Base-by-base conservation (phyloP, 2,329 filamentous ascomycete species). In the Aspergillus hortae region DNA sequence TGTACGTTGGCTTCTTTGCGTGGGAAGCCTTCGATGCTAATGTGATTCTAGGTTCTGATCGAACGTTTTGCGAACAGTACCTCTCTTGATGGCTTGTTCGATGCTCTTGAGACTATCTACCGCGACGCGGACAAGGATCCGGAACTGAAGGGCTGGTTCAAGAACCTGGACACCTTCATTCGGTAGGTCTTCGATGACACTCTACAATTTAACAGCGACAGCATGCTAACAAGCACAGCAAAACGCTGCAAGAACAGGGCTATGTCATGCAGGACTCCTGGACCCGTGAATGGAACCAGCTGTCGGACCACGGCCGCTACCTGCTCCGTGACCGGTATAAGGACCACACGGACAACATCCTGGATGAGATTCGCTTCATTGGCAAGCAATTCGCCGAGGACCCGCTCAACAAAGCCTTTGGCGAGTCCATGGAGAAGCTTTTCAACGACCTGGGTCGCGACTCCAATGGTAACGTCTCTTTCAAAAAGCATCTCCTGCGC, bases 41-140 rank as follows among this genome's bases (percentile, higher is more conserved):
- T 74, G 3, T 63, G 70, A 44, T 72, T 75, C 17, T 79, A 89
- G 83, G 90, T 85, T 7, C 79, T 99, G 17, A 86, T 99, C 60
- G 94, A 97, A 78, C 88, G 94, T 44, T 97, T 96, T 63, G 94
- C 94, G 67, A 97, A 99, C 72, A 87, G 87, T 65, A 97, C 94
- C 7, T 96, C 92, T 0, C 84, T 86, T 32, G 87, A 95, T 57
- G 90, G 95, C 60, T 77, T 97, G 4, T 90, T 94, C 75, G 85
- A 88, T 15, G 85, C 91, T 0, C 87, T 99, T 70, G 87, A 91
- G 60, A 82, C 85, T 57, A 86, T 99, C 61, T 97, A 97, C 77
- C 77, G 79, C 46, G 90, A 95, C 69, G 91, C 94, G 4, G 90
- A 97, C 57, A 80, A 80, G 17, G 94, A 99, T 60, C 84, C 87